Percentiles rank a stretch among this genome's conserved stretches.
Evolutionary conservation across 495 filamentous ascomycete genomes (phyloP).

Genomic region (Astrocystis sublimbata): DNA sequence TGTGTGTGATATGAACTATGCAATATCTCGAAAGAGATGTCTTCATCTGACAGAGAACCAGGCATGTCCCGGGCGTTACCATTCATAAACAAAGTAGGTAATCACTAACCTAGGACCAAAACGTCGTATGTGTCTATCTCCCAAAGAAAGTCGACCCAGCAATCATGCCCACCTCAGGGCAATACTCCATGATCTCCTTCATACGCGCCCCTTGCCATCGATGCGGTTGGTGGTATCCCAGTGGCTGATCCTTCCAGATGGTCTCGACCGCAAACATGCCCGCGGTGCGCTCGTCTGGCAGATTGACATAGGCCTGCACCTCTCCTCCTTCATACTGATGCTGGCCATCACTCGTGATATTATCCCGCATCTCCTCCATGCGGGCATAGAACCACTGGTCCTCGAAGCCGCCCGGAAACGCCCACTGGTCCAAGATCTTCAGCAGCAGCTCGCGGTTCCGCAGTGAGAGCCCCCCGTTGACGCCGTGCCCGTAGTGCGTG

Average conservation of each 20-base stretch:
- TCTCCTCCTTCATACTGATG: no score
- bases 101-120: no score
- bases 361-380: not conserved
- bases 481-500: slow-evolving; percentile 19
- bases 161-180: slow-evolving; percentile 25
- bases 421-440: slow-evolving; percentile 26
- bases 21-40: no score
- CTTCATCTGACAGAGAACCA: no score
- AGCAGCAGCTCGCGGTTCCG: slow-evolving; percentile 32
- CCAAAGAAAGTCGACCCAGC: slow-evolving; percentile 14
- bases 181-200: slow-evolving; percentile 22
- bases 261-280: slow-evolving; percentile 20
- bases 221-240: slow-evolving; percentile 24
- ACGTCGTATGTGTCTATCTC: no score
- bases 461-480: slow-evolving; percentile 37
- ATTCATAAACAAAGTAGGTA: no score
- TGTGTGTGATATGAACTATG: no score
- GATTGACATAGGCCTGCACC: not conserved
- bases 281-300: slow-evolving; percentile 13
- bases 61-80: no score
- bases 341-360: not conserved
- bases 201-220: slow-evolving; percentile 8
- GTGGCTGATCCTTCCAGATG: slow-evolving; percentile 14
- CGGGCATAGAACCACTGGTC: slow-evolving; percentile 36
- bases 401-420: slow-evolving; percentile 29